phyloP scores from a whole-genome alignment of 306 rosid genomes.

The Cicer bijugum region DNA sequence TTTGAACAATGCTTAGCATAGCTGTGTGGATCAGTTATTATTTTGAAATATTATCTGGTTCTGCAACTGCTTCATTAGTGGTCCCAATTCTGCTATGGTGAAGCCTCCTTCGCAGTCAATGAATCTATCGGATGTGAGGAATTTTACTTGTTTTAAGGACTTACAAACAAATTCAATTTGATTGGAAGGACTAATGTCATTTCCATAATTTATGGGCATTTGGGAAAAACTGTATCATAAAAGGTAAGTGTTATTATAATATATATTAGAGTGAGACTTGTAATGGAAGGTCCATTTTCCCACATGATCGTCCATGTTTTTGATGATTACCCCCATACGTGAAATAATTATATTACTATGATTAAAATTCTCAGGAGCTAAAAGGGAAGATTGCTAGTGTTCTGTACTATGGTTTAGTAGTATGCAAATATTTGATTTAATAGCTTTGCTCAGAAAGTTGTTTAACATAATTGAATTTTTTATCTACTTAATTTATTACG shows the following conservation, averaged over 20 bases:
- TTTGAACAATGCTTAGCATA: slow-evolving; percentile 39
- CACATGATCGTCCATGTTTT: slow-evolving; percentile 38
- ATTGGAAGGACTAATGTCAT: slow-evolving; percentile 41
- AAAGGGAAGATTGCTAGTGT: slow-evolving; percentile 8
- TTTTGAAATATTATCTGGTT: slow-evolving; percentile 33
- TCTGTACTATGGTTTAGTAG: background rate
- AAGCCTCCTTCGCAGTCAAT: slow-evolving; percentile 21
- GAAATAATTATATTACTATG: slow-evolving; percentile 36
- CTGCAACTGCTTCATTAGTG: background rate
- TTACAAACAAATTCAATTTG: slow-evolving; percentile 39
- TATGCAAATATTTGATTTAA: background rate
- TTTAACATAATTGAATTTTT: too few species aligned
- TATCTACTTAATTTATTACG: too few species aligned
- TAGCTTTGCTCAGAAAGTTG: background rate
- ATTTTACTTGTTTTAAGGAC: slow-evolving; percentile 37
- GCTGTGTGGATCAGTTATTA: background rate
- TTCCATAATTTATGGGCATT: slow-evolving; percentile 42
- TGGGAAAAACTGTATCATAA: slow-evolving; percentile 46
- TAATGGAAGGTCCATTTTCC: slow-evolving; percentile 46
- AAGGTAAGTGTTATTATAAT: slow-evolving; percentile 9
- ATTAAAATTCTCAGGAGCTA: slow-evolving; percentile 5
- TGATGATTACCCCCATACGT: slow-evolving; percentile 27
- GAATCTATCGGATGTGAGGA: slow-evolving; percentile 3
- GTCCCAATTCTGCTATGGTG: slow-evolving; percentile 30
- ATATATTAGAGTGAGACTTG: slow-evolving; percentile 44